Evolutionary conservation across 2,329 filamentous ascomycete species (phyloP), one percentile per base, ranked within the genome.

Genomic region (Hymenoscyphus scutula): DNA sequence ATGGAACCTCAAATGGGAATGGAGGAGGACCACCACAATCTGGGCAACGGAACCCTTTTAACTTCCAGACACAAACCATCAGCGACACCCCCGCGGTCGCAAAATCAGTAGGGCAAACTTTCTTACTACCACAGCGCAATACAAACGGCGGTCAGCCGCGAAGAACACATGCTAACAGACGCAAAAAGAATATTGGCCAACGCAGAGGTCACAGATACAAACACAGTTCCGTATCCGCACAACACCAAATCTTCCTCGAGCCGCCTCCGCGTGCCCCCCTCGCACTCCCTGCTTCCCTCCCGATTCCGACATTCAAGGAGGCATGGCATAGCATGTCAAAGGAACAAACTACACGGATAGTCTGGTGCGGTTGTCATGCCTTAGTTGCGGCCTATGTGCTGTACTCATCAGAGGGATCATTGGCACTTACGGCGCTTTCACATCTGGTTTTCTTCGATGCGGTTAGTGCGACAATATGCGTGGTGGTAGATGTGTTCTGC

Each of bases 161-260:
- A 51, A 58, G 60, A 62, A 56, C 23, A n/a, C 56, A 61, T 56
- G 76, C 70, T 69, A 67, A 65, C 66, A 60, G 45, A 60, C 41
- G 51, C 65, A 48, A 64, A 59, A 75, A 96, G 89, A 94, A 92
- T 70, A 86, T 97, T 67, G 93, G 93, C 67, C 91, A 97, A 76
- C 87, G 95, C 68, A 89, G 94, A 65, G 95, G 95, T 66, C 95
- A 99, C 80, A 92, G 95, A 75, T 99, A 99, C 82, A 97, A 97
- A 75, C 94, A 98, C 79, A 96, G 91, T 75, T 96, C 91, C 74
- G 89, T 99, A 62, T 96, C 91, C 23, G 79, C 86, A 7, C 86
- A 88, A 71, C 93, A 98, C 75, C 93, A 97, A 76, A 96, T 98
- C 76, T 97, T 98, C 76, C 91, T 96, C 70, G 92, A 97, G 75